Evolutionary conservation across 2,329 filamentous ascomycete genomes (phyloP).

Genomic region (Xylariomycetidae sp.): DNA sequence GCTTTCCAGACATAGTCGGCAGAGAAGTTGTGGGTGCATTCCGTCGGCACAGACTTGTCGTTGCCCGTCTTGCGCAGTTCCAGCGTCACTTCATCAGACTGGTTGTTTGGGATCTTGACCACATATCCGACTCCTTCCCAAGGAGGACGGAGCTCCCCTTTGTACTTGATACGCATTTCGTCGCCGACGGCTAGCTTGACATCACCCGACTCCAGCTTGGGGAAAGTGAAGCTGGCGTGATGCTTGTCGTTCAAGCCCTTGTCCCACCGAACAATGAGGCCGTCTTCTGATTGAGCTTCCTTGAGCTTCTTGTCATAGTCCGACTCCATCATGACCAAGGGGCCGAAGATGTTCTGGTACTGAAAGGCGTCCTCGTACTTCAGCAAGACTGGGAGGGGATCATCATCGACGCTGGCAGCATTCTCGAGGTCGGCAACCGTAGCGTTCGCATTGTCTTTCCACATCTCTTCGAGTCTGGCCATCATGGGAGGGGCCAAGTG

Average conservation of each 20-base stretch:
- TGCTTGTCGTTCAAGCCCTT: conserved; percentile 96
- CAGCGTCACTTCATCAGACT: conserved; percentile 94
- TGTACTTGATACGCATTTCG: conserved; percentile 96
- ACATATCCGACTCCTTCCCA: conserved; percentile 99
- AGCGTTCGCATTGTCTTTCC: conserved; percentile 89
- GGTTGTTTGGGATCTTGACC: conserved; percentile 98
- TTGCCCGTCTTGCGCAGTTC: conserved; percentile 91
- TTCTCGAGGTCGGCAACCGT: conserved; percentile 91
- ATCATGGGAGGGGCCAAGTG: conserved; percentile 93
- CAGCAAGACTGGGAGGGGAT: conserved; percentile 84
- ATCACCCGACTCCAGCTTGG: conserved; percentile 94
- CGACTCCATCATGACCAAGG: conserved; percentile 96
- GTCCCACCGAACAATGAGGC: conserved; percentile 90
- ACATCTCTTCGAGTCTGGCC: conserved; percentile 93
- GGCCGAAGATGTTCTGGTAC: conserved; percentile 98
- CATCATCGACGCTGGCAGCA: conserved; percentile 85
- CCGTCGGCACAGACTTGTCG: conserved; percentile 91
- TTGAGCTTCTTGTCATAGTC: conserved; percentile 99
- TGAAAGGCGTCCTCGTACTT: conserved; percentile 97
- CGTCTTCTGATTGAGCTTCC: conserved; percentile 95
- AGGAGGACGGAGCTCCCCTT: conserved; percentile 80
- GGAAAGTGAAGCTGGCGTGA: conserved; percentile 87
- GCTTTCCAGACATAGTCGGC: conserved; percentile 99
- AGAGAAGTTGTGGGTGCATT: conserved; percentile 96
- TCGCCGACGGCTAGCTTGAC: conserved; percentile 97